Evolutionary conservation across 75 land plant species (phyloP).

Genomic region (Gnetum montanum): DNA sequence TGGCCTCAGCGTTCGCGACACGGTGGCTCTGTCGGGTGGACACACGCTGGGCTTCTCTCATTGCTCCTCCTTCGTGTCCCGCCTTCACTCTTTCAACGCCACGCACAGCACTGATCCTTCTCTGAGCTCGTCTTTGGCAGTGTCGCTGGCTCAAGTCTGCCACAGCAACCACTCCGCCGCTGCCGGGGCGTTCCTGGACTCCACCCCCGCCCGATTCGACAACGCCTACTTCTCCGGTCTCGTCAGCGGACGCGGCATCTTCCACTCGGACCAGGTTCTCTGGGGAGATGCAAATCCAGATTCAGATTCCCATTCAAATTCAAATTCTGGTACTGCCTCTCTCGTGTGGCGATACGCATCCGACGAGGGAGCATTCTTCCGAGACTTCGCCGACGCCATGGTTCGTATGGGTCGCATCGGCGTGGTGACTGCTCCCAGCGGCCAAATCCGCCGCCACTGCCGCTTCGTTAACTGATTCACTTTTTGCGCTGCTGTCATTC

Average conservation of each 20-base stretch:
- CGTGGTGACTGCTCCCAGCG: conserved; percentile 3
- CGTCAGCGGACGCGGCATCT: conserved; percentile 2
- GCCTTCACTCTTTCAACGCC: conserved; percentile 10
- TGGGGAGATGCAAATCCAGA: too few relatives aligned
- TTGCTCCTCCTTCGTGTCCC: conserved; percentile 6
- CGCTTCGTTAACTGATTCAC: background rate
- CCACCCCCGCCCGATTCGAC: conserved; percentile 9
- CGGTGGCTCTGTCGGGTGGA: conserved; percentile 32
- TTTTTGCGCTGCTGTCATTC: too few relatives aligned
- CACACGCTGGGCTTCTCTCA: conserved; percentile 18
- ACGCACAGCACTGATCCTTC: conserved; percentile 1
- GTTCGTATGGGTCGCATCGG: conserved; percentile 41
- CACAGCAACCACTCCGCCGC: conserved; percentile 2
- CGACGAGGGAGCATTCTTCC: conserved; percentile 22
- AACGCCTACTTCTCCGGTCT: conserved; percentile 11
- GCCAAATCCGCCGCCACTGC: conserved; percentile 8
- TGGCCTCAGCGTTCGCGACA: conserved; percentile 15
- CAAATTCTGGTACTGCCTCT: too few relatives aligned
- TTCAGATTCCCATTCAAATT: too few relatives aligned
- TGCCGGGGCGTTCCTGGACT: conserved; percentile 4
- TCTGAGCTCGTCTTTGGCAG: conserved; percentile 5
- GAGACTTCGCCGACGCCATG: conserved; percentile 44
- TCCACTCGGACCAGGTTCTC: background rate
- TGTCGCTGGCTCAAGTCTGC: background rate
- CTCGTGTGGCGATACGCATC: too few relatives aligned